Evolutionary conservation across 2,329 filamentous ascomycete species (phyloP).

Genomic region (Chrysoporthe cubensis): DNA sequence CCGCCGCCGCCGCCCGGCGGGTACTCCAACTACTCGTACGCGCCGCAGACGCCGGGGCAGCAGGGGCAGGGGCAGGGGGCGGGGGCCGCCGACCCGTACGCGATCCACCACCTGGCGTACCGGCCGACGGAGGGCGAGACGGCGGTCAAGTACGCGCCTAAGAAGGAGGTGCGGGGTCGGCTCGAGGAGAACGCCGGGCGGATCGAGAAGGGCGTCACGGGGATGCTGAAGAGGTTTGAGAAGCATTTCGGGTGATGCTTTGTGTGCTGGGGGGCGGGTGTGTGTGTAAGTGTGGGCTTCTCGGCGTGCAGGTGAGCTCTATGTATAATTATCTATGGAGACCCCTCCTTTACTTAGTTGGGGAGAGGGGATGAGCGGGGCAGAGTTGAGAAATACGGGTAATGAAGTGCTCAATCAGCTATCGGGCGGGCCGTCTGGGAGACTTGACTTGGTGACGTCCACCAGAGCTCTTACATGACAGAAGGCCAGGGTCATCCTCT

Average conservation of each 20-base stretch:
- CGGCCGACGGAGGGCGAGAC: slow-evolving; percentile 67
- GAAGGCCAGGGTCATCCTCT: not conserved
- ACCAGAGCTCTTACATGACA: too few relatives aligned
- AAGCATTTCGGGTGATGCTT: slow-evolving; percentile 73
- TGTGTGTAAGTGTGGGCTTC: not conserved
- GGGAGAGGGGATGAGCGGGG: too few relatives aligned
- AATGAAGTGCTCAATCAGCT: not conserved
- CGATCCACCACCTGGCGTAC: slow-evolving; percentile 71
- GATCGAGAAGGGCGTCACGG: slow-evolving; percentile 71
- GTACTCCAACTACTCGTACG: slow-evolving; percentile 58
- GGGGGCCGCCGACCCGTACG: slow-evolving; percentile 49
- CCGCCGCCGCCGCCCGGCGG: slow-evolving; percentile 54
- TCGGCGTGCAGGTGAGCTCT: not conserved
- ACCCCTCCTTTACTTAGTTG: too few relatives aligned
- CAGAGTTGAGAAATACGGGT: not conserved
- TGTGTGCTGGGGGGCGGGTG: too few relatives aligned
- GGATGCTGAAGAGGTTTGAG: slow-evolving; percentile 78
- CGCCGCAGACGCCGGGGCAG: slow-evolving; percentile 32
- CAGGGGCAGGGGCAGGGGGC: slow-evolving; percentile 29
- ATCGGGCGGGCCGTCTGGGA: not conserved
- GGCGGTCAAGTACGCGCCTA: slow-evolving; percentile 46
- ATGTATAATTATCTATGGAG: too few relatives aligned
- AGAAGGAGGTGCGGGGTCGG: slow-evolving; percentile 52
- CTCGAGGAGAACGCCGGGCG: slow-evolving; percentile 68
- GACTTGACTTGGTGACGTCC: not conserved